Conservation (phyloP, 352 stramenopile genomes). For the Globisporangium orthogonon region DNA sequence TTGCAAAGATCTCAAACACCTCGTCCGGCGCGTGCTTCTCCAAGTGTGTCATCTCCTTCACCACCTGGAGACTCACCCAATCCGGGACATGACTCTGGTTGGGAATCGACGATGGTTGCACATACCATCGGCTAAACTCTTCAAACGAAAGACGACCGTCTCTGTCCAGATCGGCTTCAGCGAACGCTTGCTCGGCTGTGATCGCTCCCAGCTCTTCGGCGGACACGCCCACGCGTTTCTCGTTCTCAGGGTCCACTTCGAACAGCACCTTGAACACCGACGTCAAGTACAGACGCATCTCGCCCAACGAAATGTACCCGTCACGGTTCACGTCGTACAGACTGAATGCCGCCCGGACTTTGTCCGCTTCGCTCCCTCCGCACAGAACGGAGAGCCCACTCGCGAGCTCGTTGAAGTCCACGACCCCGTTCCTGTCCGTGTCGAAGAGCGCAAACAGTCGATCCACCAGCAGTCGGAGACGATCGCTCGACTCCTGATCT, state of each 20-base stretch:
- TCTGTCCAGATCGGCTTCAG: slow-evolving; percentile 63
- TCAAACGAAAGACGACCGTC: slow-evolving; percentile 80
- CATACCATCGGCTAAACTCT: slow-evolving; percentile 82
- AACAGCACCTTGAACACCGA: slow-evolving; percentile 87
- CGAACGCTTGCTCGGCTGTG: slow-evolving; percentile 78
- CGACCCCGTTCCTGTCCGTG: slow-evolving; percentile 65
- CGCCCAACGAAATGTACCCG: slow-evolving; percentile 75
- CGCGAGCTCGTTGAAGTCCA: slow-evolving; percentile 79
- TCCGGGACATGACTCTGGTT: slow-evolving; percentile 28
- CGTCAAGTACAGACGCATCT: slow-evolving; percentile 82
- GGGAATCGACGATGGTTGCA: slow-evolving; percentile 27
- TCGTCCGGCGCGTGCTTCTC: slow-evolving; percentile 75
- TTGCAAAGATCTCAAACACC: slow-evolving; percentile 86
- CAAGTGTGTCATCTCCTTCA: slow-evolving; percentile 82
- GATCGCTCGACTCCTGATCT: slow-evolving; percentile 23
- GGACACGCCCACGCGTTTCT: slow-evolving; percentile 50
- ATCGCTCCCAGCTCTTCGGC: slow-evolving; percentile 68
- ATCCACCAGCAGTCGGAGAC: slow-evolving; percentile 58
- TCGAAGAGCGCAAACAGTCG: slow-evolving; percentile 82
- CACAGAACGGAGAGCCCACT: slow-evolving; percentile 78
- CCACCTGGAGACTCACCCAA: slow-evolving; percentile 71
- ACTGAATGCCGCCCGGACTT: slow-evolving; percentile 77
- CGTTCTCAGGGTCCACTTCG: slow-evolving; percentile 65
- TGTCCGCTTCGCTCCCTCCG: slow-evolving; percentile 57
- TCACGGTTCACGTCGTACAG: slow-evolving; percentile 88